These are phyloP conservation scores for Citropsis articulata DNA, from an alignment of 345 rosid species.

Conservation along the genomic window DNA sequence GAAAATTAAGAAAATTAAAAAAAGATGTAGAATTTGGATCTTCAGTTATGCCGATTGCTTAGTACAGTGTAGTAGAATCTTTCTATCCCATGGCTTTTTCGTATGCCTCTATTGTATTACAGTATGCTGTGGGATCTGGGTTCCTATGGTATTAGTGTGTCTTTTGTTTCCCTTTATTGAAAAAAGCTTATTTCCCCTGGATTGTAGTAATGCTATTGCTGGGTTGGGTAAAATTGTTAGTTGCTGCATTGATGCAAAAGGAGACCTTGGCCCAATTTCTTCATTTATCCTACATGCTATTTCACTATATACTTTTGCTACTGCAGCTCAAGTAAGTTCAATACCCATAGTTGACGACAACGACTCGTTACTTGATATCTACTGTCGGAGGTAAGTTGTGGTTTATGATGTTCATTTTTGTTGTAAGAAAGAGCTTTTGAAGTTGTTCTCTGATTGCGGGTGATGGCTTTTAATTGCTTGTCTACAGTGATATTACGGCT, in stretches of 20 bases:
- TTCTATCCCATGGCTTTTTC: neutral
- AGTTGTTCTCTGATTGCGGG: constrained; percentile 1
- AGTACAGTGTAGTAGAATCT: neutral
- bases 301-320: constrained; percentile 10
- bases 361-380: constrained; percentile 63
- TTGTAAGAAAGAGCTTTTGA: neutral
- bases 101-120: neutral
- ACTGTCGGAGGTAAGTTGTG: constrained; percentile 56
- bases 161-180: neutral
- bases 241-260: neutral
- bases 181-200: neutral
- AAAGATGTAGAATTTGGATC: neutral
- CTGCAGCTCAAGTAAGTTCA: constrained; percentile 61
- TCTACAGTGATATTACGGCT: constrained; percentile 66
- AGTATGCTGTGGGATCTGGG: neutral
- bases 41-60: neutral
- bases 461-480: constrained; percentile 4
- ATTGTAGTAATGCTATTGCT: neutral
- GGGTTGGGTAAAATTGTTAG: neutral
- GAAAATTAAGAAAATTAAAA: neutral
- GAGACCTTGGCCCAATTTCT: neutral
- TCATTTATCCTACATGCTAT: constrained; percentile 3
- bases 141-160: neutral
- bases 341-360: constrained; percentile 71
- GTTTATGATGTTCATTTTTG: constrained; percentile 6